These are phyloP conservation scores for Linnemannia elongata DNA, from an alignment of 192 early-diverging fungal genomes.

Conservation along the genomic window DNA sequence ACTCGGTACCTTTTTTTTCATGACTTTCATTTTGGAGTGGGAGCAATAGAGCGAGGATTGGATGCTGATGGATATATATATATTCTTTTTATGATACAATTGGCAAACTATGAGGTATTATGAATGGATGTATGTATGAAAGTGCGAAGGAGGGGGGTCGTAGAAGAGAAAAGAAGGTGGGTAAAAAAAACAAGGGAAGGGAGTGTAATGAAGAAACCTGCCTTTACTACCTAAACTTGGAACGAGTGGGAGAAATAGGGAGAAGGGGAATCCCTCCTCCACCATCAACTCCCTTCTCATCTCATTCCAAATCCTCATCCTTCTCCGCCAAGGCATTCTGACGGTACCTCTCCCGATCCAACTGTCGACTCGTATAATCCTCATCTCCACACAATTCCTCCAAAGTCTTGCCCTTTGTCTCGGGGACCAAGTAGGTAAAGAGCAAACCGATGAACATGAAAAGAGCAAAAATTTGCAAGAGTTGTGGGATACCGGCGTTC, in stretches of 20 bases:
- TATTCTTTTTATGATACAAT: neutral
- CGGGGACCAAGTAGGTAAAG: constrained; percentile 78
- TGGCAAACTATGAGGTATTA: neutral
- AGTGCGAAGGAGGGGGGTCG: neutral
- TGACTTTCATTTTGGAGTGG: too few relatives aligned
- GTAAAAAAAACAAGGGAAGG: neutral
- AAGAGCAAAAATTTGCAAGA: constrained; percentile 71
- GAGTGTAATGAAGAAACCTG: neutral
- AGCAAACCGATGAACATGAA: constrained; percentile 54
- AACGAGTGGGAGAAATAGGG: neutral
- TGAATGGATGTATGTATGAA: neutral
- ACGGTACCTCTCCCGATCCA: constrained; percentile 19
- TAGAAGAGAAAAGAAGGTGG: neutral
- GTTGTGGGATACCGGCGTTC: constrained; percentile 61
- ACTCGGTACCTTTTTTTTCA: neutral
- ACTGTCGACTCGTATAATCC: constrained; percentile 25
- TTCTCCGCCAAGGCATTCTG: constrained; percentile 28
- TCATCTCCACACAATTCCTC: constrained; percentile 69
- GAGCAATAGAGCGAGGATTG: neutral
- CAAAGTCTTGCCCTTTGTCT: constrained; percentile 85
- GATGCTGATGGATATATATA: neutral
- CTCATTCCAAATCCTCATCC: constrained; percentile 24
- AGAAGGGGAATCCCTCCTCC: neutral
- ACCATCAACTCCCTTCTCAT: neutral
- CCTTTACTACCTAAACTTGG: neutral